phyloP scores from a whole-genome alignment of 805 yeast genomes.

The Saturnispora zaruensis region DNA sequence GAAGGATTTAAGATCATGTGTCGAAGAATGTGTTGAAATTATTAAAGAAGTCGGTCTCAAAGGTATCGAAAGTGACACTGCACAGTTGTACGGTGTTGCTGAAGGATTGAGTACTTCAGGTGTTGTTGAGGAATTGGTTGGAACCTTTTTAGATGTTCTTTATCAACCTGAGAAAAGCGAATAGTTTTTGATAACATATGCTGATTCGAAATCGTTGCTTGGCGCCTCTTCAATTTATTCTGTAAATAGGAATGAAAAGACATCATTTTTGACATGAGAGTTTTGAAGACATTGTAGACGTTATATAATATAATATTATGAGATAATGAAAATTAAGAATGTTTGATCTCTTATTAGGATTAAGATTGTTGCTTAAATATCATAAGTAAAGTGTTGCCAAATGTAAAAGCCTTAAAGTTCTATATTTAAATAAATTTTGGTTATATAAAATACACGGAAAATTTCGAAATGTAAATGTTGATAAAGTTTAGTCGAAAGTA shows the following conservation, averaged over 20 bases:
- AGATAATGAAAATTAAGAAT: not conserved
- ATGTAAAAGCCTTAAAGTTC: not conserved
- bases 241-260: not conserved
- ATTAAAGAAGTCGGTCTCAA: constrained; percentile 10
- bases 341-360: not conserved
- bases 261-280: not conserved
- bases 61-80: constrained; percentile 47
- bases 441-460: constrained; percentile 2
- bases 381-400: not conserved
- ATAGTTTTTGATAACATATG: not conserved
- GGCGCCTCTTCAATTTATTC: not conserved
- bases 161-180: constrained; percentile 41
- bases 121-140: constrained; percentile 71
- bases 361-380: not conserved
- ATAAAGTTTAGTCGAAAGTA: constrained; percentile 48
- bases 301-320: not conserved
- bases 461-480: not conserved
- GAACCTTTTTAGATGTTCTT: constrained; percentile 71
- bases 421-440: not conserved
- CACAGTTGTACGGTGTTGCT: constrained; percentile 92
- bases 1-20: constrained; percentile 38
- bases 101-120: constrained; percentile 81
- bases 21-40: constrained; percentile 31
- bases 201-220: not conserved
- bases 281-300: not conserved